Evolutionary conservation across 495 filamentous ascomycete species (phyloP).

Genomic region (Hypoxylon intermedium): DNA sequence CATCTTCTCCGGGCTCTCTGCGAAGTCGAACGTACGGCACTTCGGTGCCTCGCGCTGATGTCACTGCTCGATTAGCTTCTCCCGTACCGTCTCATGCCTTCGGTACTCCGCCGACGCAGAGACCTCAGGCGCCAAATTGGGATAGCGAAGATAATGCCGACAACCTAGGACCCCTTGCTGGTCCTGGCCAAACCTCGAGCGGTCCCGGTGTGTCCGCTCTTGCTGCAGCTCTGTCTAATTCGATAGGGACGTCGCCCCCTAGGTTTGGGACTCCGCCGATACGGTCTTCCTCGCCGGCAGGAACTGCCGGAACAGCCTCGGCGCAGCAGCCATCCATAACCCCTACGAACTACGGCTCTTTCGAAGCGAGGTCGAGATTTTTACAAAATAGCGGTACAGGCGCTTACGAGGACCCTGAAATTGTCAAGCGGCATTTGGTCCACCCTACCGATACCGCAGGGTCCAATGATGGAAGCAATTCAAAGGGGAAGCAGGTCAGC

Average conservation of each 20-base stretch:
- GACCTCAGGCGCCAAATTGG: slow-evolving; percentile 30
- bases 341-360: slow-evolving; percentile 79
- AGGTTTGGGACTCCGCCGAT: slow-evolving; percentile 66
- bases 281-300: slow-evolving; percentile 62
- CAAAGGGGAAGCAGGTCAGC: slow-evolving; percentile 58
- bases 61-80: slow-evolving; percentile 75
- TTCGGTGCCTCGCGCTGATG: slow-evolving; percentile 66
- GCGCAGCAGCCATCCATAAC: slow-evolving; percentile 56
- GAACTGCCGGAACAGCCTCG: slow-evolving; percentile 52
- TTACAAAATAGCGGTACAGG: slow-evolving; percentile 48
- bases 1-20: slow-evolving; percentile 56
- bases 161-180: slow-evolving; percentile 59
- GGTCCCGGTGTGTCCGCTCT: slow-evolving; percentile 80
- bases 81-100: slow-evolving; percentile 65
- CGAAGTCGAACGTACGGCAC: slow-evolving; percentile 50
- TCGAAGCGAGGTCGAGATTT: slow-evolving; percentile 66
- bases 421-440: slow-evolving; percentile 82
- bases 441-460: slow-evolving; percentile 60
- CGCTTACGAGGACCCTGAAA: slow-evolving; percentile 78
- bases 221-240: slow-evolving; percentile 74
- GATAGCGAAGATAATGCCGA: slow-evolving; percentile 43
- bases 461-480: slow-evolving; percentile 46
- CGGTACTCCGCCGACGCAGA: slow-evolving; percentile 56
- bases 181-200: slow-evolving; percentile 55
- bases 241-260: slow-evolving; percentile 65